Conservation (phyloP, 106 monocot species). For the Phalaenopsis aphrodite region DNA sequence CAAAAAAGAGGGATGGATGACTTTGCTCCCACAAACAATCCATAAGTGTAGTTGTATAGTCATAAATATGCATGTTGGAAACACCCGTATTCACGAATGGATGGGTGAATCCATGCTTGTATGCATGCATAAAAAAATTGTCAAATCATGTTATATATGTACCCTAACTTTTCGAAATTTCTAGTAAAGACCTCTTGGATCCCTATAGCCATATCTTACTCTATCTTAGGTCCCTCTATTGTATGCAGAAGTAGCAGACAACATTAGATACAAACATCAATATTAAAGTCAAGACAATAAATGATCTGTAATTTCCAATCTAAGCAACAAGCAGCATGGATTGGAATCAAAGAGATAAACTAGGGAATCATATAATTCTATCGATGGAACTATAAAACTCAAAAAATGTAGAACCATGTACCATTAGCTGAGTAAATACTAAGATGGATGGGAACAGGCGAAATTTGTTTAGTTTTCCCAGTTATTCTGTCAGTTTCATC, state of each 20-base stretch:
- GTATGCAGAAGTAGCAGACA: background rate
- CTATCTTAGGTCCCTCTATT: background rate
- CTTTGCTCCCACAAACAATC: background rate
- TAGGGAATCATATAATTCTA: background rate
- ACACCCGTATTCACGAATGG: background rate
- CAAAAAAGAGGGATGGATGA: background rate
- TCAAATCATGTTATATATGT: background rate
- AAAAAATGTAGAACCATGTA: background rate
- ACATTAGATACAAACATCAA: background rate
- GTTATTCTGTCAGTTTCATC: constrained; percentile 92
- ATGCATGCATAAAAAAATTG: background rate
- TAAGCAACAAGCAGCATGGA: background rate
- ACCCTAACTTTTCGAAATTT: background rate
- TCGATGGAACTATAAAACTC: background rate
- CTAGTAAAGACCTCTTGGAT: background rate
- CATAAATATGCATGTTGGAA: background rate
- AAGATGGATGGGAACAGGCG: constrained; percentile 81
- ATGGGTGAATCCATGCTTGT: background rate
- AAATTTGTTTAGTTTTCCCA: constrained; percentile 86
- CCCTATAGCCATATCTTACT: background rate
- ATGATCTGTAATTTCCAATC: background rate
- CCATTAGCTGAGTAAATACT: constrained; percentile 94
- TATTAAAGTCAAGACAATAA: background rate
- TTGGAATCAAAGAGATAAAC: background rate
- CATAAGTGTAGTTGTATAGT: background rate